phyloP scores from a whole-genome alignment of 106 monocot genomes.

The Triglochin maritima region DNA sequence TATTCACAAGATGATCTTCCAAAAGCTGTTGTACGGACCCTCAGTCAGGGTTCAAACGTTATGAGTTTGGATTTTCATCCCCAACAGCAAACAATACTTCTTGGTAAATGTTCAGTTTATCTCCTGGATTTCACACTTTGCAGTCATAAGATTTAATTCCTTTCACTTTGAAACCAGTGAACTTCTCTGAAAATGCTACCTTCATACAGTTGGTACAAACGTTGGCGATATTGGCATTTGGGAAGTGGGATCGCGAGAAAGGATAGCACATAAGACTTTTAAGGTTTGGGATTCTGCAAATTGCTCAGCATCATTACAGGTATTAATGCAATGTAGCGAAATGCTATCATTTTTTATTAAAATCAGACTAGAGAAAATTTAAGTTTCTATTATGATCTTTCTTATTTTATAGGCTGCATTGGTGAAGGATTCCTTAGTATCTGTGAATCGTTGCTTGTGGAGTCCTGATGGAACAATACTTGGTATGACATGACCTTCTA shows the following conservation, averaged over 20 bases:
- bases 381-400: neutral
- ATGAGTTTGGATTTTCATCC: constrained; percentile 99
- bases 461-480: constrained; percentile 90
- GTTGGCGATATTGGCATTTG: constrained; percentile 88
- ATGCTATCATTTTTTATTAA: neutral
- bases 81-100: constrained; percentile 77
- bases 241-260: constrained; percentile 96
- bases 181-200: neutral
- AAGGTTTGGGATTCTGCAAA: constrained; percentile 72
- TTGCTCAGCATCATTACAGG: constrained; percentile 80
- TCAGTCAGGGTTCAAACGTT: constrained; percentile 88
- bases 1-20: constrained; percentile 93
- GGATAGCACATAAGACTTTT: constrained; percentile 69
- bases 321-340: constrained; percentile 11
- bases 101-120: constrained; percentile 29
- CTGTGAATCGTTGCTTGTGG: constrained; percentile 96
- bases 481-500: constrained; percentile 23
- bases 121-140: neutral
- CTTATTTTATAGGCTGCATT: constrained; percentile 42
- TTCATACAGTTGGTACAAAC: constrained; percentile 81
- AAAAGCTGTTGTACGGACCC: constrained; percentile 61
- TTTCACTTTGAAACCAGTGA: neutral
- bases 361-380: neutral
- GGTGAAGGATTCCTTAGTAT: constrained; percentile 86
- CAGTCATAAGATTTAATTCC: neutral